phyloP scores from a whole-genome alignment of 1,284 basidiomycete species.

The Vanrija sp. region DNA sequence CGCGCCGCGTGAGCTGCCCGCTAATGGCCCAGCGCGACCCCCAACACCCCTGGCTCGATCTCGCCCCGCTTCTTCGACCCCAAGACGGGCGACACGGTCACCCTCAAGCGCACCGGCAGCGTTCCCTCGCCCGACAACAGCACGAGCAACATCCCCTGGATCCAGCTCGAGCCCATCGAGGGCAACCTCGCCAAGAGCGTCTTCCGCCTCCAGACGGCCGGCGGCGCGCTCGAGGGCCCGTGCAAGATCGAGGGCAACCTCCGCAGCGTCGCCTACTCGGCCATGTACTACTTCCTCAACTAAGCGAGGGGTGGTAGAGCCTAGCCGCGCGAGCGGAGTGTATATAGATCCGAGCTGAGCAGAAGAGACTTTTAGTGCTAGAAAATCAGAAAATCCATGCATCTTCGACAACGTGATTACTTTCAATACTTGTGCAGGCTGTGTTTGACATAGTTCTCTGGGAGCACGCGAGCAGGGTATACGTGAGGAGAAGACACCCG shows the following conservation, averaged over 20 bases:
- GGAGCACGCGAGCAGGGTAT: too few relatives aligned
- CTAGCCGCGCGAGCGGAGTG: too few relatives aligned
- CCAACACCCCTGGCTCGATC: constrained; percentile 19
- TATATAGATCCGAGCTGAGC: too few relatives aligned
- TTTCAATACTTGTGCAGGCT: too few relatives aligned
- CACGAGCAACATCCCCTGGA: constrained; percentile 56
- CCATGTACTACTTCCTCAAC: constrained; percentile 53
- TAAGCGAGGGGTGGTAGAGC: constrained; percentile 1
- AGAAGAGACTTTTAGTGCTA: too few relatives aligned
- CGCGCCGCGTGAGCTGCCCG: constrained; percentile 14
- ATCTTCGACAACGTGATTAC: too few relatives aligned
- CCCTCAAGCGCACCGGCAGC: constrained; percentile 42
- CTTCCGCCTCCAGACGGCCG: constrained; percentile 58
- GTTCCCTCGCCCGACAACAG: too few relatives aligned
- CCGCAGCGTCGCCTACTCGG: constrained; percentile 55
- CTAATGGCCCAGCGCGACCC: constrained; percentile 31
- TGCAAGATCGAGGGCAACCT: constrained; percentile 50
- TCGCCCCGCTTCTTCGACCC: constrained; percentile 35
- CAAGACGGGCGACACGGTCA: constrained; percentile 11
- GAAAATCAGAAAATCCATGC: too few relatives aligned
- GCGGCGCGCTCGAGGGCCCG: constrained; percentile 59
- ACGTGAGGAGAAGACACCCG: too few relatives aligned
- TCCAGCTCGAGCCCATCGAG: constrained; percentile 51
- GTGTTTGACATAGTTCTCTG: too few relatives aligned
- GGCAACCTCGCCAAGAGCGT: constrained; percentile 57